These are phyloP conservation scores for Aureobasidium musti DNA, from an alignment of 2,329 filamentous ascomycete genomes.

Conservation along the genomic window DNA sequence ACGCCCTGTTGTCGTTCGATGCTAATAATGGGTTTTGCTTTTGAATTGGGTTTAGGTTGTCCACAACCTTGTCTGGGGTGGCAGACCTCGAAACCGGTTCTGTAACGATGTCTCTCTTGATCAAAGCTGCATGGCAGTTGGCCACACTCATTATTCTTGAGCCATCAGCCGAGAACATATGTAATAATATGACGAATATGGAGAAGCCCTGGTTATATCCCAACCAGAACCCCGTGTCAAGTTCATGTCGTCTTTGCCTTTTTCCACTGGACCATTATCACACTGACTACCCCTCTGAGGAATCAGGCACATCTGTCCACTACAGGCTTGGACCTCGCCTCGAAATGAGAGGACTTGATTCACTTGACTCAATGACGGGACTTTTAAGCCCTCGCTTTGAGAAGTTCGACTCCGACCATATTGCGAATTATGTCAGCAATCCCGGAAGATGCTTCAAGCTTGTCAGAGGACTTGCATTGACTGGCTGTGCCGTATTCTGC, in stretches of 20 bases:
- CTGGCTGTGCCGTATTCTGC: constrained; percentile 15
- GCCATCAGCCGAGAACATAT: neutral
- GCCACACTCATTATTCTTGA: neutral
- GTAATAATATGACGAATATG: neutral
- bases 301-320: no score
- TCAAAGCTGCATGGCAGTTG: neutral
- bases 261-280: neutral
- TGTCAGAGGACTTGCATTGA: constrained; percentile 1
- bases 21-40: neutral
- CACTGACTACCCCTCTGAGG: no score
- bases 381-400: constrained; percentile 5
- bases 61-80: neutral
- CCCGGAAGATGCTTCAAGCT: constrained; percentile 6
- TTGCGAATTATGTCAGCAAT: constrained; percentile 16
- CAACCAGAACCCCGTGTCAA: neutral
- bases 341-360: constrained; percentile 12
- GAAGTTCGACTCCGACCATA: neutral
- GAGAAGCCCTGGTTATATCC: neutral
- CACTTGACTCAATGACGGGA: constrained; percentile 21
- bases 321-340: neutral
- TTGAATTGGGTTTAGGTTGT: constrained; percentile 8
- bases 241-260: neutral
- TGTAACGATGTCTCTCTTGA: neutral
- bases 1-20: neutral
- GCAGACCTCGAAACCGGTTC: constrained; percentile 2